Evolutionary conservation across 352 stramenopile genomes (phyloP).

Genomic region (Phytophthora pseudosyringae): DNA sequence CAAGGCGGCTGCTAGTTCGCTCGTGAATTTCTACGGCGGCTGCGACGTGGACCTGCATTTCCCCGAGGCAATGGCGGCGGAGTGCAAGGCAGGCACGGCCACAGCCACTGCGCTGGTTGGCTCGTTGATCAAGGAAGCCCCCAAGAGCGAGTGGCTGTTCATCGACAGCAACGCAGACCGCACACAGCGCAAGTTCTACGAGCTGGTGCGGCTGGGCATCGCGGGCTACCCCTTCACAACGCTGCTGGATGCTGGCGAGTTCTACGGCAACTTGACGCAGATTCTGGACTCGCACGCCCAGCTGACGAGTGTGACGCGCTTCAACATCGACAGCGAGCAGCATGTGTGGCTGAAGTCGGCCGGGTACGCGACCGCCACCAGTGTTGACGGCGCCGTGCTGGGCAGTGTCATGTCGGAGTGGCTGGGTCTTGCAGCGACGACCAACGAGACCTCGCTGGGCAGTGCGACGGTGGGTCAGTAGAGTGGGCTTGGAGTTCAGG

Average conservation of each 20-base stretch:
- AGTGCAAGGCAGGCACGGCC: slow-evolving; percentile 39
- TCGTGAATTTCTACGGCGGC: slow-evolving; percentile 56
- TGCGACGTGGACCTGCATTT: slow-evolving; percentile 48
- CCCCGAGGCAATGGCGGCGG: slow-evolving; percentile 19
- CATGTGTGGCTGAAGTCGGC: slow-evolving; percentile 30
- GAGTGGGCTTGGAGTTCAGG: neutral
- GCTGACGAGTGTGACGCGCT: slow-evolving; percentile 26
- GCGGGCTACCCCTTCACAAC: slow-evolving; percentile 49
- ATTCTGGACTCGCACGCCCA: slow-evolving; percentile 52
- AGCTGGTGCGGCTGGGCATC: slow-evolving; percentile 49
- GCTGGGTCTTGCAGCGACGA: slow-evolving; percentile 1
- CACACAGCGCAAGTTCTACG: slow-evolving; percentile 58
- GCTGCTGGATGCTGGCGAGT: slow-evolving; percentile 38
- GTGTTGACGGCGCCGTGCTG: slow-evolving; percentile 19
- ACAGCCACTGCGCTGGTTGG: slow-evolving; percentile 40
- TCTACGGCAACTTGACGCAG: slow-evolving; percentile 43
- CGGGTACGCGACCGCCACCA: slow-evolving; percentile 18
- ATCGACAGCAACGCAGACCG: slow-evolving; percentile 54
- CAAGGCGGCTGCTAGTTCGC: slow-evolving; percentile 26
- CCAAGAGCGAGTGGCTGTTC: slow-evolving; percentile 51
- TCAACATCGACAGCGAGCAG: slow-evolving; percentile 35
- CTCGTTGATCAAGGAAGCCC: slow-evolving; percentile 34
- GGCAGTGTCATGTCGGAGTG: slow-evolving; percentile 30
- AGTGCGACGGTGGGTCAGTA: slow-evolving; percentile 4
- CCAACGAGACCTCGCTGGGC: slow-evolving; percentile 9